Evolutionary conservation across 495 filamentous ascomycete species (phyloP).

Genomic region (Aspergillus funiculosus): DNA sequence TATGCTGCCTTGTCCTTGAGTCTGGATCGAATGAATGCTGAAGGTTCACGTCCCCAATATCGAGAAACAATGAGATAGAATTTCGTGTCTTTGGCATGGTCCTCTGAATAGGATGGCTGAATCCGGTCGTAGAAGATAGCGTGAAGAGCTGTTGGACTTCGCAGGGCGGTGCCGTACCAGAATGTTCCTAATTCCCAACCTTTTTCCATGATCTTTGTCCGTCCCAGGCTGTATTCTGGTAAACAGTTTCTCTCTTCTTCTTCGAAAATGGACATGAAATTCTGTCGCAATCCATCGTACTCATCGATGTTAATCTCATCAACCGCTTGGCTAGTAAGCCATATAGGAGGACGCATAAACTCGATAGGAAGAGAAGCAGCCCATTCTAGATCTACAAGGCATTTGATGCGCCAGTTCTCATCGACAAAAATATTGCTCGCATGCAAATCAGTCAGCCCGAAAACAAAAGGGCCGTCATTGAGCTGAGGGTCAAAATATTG

Average conservation of each 20-base stretch:
- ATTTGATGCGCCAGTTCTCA: slow-evolving; percentile 29
- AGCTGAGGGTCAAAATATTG: slow-evolving; percentile 20
- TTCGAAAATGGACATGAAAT: not conserved
- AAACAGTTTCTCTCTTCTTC: slow-evolving; percentile 1
- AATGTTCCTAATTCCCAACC: no score
- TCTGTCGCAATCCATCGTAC: not conserved
- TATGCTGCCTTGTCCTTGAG: no score
- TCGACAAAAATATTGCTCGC: slow-evolving; percentile 35
- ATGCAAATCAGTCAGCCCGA: slow-evolving; percentile 27
- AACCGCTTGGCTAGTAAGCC: slow-evolving; percentile 21
- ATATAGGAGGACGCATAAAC: slow-evolving; percentile 22
- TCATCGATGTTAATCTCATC: slow-evolving; percentile 19
- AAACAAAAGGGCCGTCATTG: slow-evolving; percentile 23
- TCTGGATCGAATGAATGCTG: no score
- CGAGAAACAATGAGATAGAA: no score
- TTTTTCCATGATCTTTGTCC: no score
- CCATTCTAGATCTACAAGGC: slow-evolving; percentile 30
- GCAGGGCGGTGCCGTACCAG: no score
- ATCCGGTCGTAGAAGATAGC: no score
- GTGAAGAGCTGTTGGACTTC: no score
- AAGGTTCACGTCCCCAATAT: no score
- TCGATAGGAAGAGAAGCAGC: slow-evolving; percentile 27
- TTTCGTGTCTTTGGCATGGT: no score
- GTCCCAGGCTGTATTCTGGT: no score
- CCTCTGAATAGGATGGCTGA: no score